phyloP scores from a whole-genome alignment of 768 basidiomycete species.

The Auricularia sp. region DNA sequence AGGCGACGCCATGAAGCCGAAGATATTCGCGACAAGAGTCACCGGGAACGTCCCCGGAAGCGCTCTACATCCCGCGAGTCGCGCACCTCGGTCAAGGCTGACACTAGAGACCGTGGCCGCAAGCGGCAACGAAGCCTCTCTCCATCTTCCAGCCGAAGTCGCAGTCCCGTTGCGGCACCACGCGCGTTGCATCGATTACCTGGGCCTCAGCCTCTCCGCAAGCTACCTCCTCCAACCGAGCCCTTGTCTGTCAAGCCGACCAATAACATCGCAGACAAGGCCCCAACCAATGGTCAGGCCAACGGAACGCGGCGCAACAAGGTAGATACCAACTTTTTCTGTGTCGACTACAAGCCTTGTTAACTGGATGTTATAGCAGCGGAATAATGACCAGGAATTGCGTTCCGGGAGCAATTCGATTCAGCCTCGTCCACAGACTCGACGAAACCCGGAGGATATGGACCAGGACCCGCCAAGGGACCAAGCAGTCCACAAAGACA shows the following conservation, averaged over 20 bases:
- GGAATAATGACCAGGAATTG: not conserved
- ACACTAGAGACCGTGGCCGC: conserved; percentile 12
- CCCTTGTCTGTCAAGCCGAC: no score
- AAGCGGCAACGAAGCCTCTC: conserved; percentile 43
- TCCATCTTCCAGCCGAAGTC: conserved; percentile 35
- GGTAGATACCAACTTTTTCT: not conserved
- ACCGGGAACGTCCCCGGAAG: not conserved
- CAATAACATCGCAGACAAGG: no score
- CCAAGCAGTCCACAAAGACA: not conserved
- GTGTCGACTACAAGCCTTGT: not conserved
- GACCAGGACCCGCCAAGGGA: not conserved
- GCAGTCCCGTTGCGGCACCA: conserved; percentile 41
- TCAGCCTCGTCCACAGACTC: not conserved
- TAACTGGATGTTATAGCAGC: not conserved
- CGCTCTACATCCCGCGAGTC: not conserved
- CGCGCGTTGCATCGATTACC: conserved; percentile 60
- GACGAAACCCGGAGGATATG: not conserved
- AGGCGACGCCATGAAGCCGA: conserved; percentile 21
- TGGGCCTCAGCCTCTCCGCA: conserved; percentile 30
- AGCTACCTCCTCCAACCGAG: conserved; percentile 8
- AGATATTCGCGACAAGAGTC: not conserved
- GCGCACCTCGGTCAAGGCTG: not conserved
- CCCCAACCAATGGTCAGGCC: not conserved
- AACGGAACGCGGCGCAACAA: not conserved
- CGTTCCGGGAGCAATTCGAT: not conserved